Evolutionary conservation across 2,329 filamentous ascomycete genomes (phyloP).

Genomic region (Aspergillus amoenus): DNA sequence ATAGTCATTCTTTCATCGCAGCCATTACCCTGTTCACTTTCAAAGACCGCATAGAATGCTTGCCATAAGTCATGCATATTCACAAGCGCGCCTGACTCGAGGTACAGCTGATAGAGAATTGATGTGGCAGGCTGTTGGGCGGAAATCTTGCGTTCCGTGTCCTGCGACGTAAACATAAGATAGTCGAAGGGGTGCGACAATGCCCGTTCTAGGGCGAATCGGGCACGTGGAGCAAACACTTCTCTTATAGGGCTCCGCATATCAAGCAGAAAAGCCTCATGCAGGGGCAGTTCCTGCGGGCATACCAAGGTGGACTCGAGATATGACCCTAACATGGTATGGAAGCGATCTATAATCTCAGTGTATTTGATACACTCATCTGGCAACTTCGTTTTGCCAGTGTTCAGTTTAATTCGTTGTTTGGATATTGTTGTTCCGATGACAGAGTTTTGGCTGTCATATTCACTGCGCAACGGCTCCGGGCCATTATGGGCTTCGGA

Average conservation of each 20-base stretch:
- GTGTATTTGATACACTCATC: slow-evolving; percentile 57
- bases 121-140: slow-evolving; percentile 58
- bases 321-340: slow-evolving; percentile 46
- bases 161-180: slow-evolving; percentile 51
- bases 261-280: slow-evolving; percentile 61
- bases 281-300: slow-evolving; percentile 52
- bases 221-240: slow-evolving; percentile 58
- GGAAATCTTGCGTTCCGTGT: slow-evolving; percentile 39
- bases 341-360: slow-evolving; percentile 50
- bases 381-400: slow-evolving; percentile 55
- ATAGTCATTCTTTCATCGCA: slow-evolving; percentile 46
- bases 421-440: slow-evolving; percentile 59
- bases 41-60: slow-evolving; percentile 58
- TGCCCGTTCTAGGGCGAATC: slow-evolving; percentile 60
- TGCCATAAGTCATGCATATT: slow-evolving; percentile 63
- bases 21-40: slow-evolving; percentile 30
- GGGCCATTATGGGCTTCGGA: slow-evolving; percentile 47
- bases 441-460: slow-evolving; percentile 64
- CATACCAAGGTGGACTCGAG: slow-evolving; percentile 49
- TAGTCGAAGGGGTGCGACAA: slow-evolving; percentile 61
- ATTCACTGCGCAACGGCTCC: slow-evolving; percentile 67
- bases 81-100: slow-evolving; percentile 61
- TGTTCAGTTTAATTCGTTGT: slow-evolving; percentile 59
- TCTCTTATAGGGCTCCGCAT: slow-evolving; percentile 57
- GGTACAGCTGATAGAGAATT: slow-evolving; percentile 62